Base-by-base conservation (phyloP, 345 rosid genomes). In the Sisymbrium irio region DNA sequence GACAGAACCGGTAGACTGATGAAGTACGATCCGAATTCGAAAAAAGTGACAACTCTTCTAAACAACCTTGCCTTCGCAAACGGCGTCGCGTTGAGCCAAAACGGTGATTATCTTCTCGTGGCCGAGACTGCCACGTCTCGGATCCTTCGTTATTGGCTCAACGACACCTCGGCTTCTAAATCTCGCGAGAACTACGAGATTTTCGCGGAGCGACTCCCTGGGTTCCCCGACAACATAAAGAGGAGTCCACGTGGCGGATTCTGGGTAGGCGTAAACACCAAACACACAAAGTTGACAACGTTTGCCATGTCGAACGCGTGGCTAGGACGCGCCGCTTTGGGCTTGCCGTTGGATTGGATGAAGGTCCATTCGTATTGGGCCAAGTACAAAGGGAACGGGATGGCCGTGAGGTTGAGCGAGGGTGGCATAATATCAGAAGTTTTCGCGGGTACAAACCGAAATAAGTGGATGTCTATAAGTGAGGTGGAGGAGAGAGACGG, bases 181-280 rank as follows among this genome's bases (percentile, higher is more conserved):
- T 56, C 73, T 67, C 19, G 58, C 72, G 39, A 73, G 9, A 2
- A 13, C 67, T 46, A 73, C 30, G 87, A 82, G 19, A 30, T 77
- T 10, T 80, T 91, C 4, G 85, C 85, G 7, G 71, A 73, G 11
- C 44, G 11, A 37, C 85, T 91, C 44, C 86, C 83, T 3, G 91
- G 96, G 15, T 83, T 87, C 53, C 89, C 91, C 3, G 96, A 91
- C 67, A 91, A 89, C 62, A 85, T 89, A 67, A 89, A 79, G 74
- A 83, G 80, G 50, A 85, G 86, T 47, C 82, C 86, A 0, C 77
- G 84, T 57, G 91, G 90, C 13, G 91, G 90, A 6, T 87, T 75
- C 39, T 89, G 97, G 96, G 88, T 91, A 10, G 90, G 83, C 1
- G 25, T 92, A 7, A 72, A 85, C 57, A 78, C 96, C 0, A 88